A percentile compares a stretch with the other conserved stretches of the same genome.
phyloP scores from a whole-genome alignment of 257 asterid species.

The Capsicum baccatum region DNA sequence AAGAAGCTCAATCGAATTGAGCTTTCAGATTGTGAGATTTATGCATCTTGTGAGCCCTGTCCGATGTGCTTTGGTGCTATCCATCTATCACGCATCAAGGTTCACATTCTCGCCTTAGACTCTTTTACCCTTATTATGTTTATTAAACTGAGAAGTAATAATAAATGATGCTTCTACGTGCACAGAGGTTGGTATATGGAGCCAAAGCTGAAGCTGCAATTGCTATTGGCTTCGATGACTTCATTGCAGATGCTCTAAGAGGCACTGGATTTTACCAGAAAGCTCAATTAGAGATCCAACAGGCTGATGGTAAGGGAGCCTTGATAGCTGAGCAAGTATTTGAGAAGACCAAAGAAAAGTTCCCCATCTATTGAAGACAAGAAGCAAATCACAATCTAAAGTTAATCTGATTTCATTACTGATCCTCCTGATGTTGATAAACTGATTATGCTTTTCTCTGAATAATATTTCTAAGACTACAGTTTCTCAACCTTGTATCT shows the following conservation, averaged over 20 bases:
- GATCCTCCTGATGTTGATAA: neutral
- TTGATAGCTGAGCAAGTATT: slow-evolving; percentile 90
- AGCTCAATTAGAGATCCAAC: slow-evolving; percentile 77
- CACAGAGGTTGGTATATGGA: slow-evolving; percentile 93
- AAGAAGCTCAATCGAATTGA: slow-evolving; percentile 89
- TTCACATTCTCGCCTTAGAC: slow-evolving; percentile 17
- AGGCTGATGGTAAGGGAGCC: slow-evolving; percentile 86
- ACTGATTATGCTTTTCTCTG: neutral
- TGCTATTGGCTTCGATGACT: slow-evolving; percentile 95
- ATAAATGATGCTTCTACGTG: neutral
- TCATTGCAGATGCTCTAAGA: slow-evolving; percentile 93
- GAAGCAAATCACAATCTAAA: neutral
- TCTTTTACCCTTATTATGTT: neutral
- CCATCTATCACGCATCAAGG: slow-evolving; percentile 97
- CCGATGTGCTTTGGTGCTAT: slow-evolving; percentile 99
- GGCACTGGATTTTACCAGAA: slow-evolving; percentile 96
- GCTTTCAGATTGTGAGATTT: slow-evolving; percentile 96
- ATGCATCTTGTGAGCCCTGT: slow-evolving; percentile 96
- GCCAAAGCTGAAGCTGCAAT: slow-evolving; percentile 99
- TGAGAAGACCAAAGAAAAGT: slow-evolving; percentile 91
- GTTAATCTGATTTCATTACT: neutral
- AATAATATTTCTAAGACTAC: neutral
- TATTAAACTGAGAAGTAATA: neutral
- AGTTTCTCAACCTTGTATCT: neutral
- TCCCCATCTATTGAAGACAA: slow-evolving; percentile 60